These are phyloP conservation scores for Gossypium herbaceum DNA, from an alignment of 345 rosid species.

Conservation along the genomic window DNA sequence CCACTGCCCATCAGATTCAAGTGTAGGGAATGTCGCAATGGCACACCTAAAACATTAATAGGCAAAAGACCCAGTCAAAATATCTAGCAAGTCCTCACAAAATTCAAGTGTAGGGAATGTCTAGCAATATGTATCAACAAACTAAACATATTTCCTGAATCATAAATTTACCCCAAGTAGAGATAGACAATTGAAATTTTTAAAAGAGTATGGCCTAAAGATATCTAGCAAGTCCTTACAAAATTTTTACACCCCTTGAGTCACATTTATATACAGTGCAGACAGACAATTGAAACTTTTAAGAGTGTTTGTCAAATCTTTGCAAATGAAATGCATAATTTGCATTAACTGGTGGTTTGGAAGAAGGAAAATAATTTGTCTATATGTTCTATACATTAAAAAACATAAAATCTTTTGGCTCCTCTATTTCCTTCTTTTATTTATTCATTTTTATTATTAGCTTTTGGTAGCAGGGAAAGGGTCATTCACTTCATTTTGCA, in stretches of 20 bases:
- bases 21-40: constrained; percentile 28
- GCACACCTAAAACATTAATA: constrained; percentile 24
- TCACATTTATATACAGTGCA: too few species aligned
- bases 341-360: constrained; percentile 1
- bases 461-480: not conserved
- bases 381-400: not conserved
- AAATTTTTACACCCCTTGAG: not conserved
- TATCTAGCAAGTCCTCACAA: not conserved
- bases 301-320: not conserved
- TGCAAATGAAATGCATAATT: not conserved
- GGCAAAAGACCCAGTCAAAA: not conserved
- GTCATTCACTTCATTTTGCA: not conserved
- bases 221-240: not conserved
- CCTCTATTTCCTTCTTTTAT: not conserved
- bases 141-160: not conserved
- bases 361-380: not conserved
- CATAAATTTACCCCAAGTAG: not conserved
- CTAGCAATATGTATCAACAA: not conserved
- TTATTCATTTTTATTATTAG: not conserved
- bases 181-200: not conserved
- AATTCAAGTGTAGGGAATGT: not conserved
- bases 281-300: too few species aligned
- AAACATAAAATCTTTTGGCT: not conserved
- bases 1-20: constrained; percentile 33
- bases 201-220: not conserved